Base-by-base conservation (phyloP, 2,329 filamentous ascomycete genomes). In the Ilyonectria robusta region DNA sequence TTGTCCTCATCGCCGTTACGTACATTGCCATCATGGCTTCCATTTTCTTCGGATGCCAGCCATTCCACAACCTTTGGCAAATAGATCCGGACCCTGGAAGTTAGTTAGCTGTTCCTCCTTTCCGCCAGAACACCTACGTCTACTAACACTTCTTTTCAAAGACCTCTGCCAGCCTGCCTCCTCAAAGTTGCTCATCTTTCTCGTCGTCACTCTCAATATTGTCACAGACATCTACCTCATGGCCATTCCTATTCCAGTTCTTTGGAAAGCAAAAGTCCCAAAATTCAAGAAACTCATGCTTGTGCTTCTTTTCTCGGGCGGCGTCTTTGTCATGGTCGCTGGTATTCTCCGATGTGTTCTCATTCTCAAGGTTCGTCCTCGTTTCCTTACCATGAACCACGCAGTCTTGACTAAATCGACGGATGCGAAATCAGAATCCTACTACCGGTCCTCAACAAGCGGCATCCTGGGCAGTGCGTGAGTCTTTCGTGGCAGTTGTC, bases 81-180 rank as follows among this genome's bases (percentile, higher is more conserved):
- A 87, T 90, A 44, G 78, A 84, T 58, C 87, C 88, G 4, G 75
- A 90, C 42, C 87, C 87, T 6, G 87, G 87, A 6, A 84, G 84
- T 87, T 75, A 72, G 84, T 81, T 31, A 37, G 21, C 29, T 40
- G 8, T 40, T 11, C 8, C 35, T 13, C 21, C 21, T 21, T 21
- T 21, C 21, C 21, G 21, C 15, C 8, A 13, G 35, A 13, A 40
- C 7, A 40, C 35, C 7, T 40, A 40, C 35, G 6, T 33, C 31
- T 33, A 40, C 35, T 40, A 13, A 33, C 9, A 10, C 72, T 80
- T 84, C 51, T 10, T 21, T 21, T 21, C 21, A 21, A 21, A 81
- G 79, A 81, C 56, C 60, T 71, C 11, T 84, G 82, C 66, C 78
- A 83, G n/a, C 80, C 82, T 0, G 81, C 82, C 31, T 67, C 81